phyloP scores from a whole-genome alignment of 495 filamentous ascomycete genomes.

The Tuber magnatum region DNA sequence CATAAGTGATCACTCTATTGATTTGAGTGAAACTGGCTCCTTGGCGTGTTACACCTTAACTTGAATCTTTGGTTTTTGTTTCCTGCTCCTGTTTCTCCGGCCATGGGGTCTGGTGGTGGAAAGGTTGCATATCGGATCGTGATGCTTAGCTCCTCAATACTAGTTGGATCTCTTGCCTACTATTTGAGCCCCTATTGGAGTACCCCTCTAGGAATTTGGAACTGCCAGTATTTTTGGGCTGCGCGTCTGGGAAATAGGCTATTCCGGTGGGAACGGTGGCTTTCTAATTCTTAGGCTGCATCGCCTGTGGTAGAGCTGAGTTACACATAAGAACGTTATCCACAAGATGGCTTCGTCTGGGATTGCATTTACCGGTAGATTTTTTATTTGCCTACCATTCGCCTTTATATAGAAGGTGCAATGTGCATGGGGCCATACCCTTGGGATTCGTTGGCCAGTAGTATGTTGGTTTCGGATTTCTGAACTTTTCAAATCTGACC shows the following conservation, averaged over 20 bases:
- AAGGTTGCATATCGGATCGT: too few relatives aligned
- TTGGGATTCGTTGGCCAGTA: not conserved
- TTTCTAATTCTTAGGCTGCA: not conserved
- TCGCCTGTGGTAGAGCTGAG: too few relatives aligned
- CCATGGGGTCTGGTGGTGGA: not conserved
- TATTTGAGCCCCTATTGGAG: too few relatives aligned
- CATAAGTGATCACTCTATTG: not conserved
- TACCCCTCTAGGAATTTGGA: not conserved
- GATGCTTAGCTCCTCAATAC: not conserved
- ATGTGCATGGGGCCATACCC: not conserved
- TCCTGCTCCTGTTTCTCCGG: not conserved
- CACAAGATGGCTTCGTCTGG: not conserved
- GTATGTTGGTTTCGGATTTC: not conserved
- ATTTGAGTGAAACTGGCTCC: not conserved
- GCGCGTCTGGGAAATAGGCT: not conserved
- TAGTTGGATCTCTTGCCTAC: not conserved
- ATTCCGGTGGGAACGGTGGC: not conserved
- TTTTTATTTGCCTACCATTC: not conserved
- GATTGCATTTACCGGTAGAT: not conserved
- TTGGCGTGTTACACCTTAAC: not conserved
- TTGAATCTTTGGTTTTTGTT: not conserved
- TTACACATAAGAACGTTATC: not conserved
- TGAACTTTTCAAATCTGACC: not conserved
- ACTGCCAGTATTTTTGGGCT: not conserved
- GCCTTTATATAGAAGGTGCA: not conserved